phyloP scores from a whole-genome alignment of 345 rosid genomes.

The Adansonia digitata region DNA sequence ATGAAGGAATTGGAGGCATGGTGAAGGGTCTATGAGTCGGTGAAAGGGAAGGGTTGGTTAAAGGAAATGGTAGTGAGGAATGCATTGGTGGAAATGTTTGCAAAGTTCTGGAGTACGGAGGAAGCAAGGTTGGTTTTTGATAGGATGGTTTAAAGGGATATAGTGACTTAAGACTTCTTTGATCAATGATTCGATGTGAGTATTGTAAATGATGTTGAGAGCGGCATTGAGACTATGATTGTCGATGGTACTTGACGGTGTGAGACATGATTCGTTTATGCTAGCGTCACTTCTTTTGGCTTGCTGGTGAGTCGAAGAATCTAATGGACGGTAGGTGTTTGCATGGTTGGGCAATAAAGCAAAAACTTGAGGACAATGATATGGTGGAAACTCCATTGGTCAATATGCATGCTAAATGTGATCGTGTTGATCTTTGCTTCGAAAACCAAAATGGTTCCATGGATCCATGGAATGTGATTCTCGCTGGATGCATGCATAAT shows the following conservation, averaged over 20 bases:
- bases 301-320: constrained; percentile 42
- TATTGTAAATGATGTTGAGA: constrained; percentile 34
- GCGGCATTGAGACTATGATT: constrained; percentile 41
- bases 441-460: too few species aligned
- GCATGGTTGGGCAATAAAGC: constrained; percentile 76
- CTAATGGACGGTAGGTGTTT: constrained; percentile 52
- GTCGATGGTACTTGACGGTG: constrained; percentile 46
- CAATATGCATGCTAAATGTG: constrained; percentile 81
- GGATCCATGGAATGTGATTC: constrained; percentile 68
- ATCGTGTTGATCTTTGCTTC: constrained; percentile 44
- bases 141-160: constrained; percentile 47
- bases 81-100: constrained; percentile 62
- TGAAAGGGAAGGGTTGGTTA: constrained; percentile 39
- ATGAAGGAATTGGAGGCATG: constrained; percentile 51
- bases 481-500: constrained; percentile 53
- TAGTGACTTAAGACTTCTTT: constrained; percentile 65
- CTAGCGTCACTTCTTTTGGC: constrained; percentile 65
- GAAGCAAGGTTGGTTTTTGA: constrained; percentile 59
- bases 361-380: constrained; percentile 37
- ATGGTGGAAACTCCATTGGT: constrained; percentile 68
- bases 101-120: constrained; percentile 49
- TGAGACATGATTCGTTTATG: constrained; percentile 53
- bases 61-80: constrained; percentile 42
- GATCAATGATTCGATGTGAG: constrained; percentile 56
- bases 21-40: constrained; percentile 42